Evolutionary conservation across 805 yeast genomes (phyloP).

Genomic region (Suhomyces vadensis): DNA sequence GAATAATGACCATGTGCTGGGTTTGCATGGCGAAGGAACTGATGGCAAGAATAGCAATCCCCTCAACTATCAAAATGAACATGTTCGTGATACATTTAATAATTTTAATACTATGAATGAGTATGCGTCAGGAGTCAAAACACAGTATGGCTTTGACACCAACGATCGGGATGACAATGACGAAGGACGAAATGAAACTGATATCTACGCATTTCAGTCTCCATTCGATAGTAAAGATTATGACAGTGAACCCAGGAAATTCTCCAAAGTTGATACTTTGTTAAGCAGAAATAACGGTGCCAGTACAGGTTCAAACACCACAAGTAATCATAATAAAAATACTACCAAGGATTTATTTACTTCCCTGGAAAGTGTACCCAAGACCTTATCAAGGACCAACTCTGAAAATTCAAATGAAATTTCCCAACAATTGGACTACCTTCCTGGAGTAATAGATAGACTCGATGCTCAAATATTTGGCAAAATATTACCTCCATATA

Average conservation of each 20-base stretch:
- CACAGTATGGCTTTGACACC: neutral
- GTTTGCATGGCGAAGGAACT: too few relatives aligned
- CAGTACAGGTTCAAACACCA: neutral
- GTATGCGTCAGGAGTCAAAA: neutral
- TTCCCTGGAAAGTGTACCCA: too few relatives aligned
- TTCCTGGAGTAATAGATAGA: slow-evolving; percentile 84
- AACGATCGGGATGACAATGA: neutral
- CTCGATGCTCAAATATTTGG: slow-evolving; percentile 86
- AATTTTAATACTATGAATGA: slow-evolving; percentile 32
- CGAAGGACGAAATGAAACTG: neutral
- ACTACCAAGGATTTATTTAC: too few relatives aligned
- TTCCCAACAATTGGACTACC: slow-evolving; percentile 40
- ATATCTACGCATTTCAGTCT: slow-evolving; percentile 1
- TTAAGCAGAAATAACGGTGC: neutral
- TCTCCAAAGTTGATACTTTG: neutral
- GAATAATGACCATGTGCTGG: neutral
- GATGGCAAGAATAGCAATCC: slow-evolving; percentile 10
- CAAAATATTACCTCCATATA: slow-evolving; percentile 77
- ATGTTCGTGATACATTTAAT: slow-evolving; percentile 24
- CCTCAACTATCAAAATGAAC: slow-evolving; percentile 16
- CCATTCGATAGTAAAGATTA: neutral
- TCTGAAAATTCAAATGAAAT: neutral
- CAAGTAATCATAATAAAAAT: too few relatives aligned
- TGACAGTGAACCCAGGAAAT: neutral
- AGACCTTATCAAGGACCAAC: neutral